A percentile compares a stretch with the other conserved stretches of the same genome.
Evolutionary conservation across 2,329 filamentous ascomycete species (phyloP).

Genomic region (Lomentospora prolificans): DNA sequence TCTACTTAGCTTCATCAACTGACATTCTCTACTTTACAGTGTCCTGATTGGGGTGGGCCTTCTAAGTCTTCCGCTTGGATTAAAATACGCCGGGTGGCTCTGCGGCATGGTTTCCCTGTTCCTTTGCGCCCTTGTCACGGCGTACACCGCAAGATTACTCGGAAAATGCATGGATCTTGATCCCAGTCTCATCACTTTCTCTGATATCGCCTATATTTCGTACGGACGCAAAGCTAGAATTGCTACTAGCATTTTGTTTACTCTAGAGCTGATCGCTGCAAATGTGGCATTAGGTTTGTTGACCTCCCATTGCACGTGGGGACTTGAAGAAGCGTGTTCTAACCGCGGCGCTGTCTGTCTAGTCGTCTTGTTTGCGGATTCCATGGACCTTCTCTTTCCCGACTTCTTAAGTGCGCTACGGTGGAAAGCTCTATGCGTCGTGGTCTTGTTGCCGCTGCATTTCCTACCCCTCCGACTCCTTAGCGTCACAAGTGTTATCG

Average conservation of each 20-base stretch:
- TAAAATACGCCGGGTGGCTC: conserved; percentile 83
- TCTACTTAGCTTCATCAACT: conserved; percentile 6
- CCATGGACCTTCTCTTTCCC: conserved; percentile 68
- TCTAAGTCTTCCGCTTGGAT: conserved; percentile 75
- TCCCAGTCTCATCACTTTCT: conserved; percentile 80
- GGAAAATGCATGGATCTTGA: conserved; percentile 85
- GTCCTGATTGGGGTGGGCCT: conserved; percentile 85
- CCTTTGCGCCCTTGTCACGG: conserved; percentile 65
- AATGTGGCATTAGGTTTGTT: conserved; percentile 61
- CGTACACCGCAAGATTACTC: conserved; percentile 76
- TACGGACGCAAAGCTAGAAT: conserved; percentile 77
- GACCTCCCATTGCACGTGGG: background rate
- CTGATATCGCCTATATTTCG: conserved; percentile 83
- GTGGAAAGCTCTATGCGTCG: conserved; percentile 80
- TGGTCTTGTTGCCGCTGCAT: conserved; percentile 70
- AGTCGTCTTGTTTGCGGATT: conserved; percentile 89
- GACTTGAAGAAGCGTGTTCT: background rate
- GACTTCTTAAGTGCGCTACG: conserved; percentile 51
- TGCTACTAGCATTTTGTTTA: conserved; percentile 77
- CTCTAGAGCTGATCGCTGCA: conserved; percentile 74
- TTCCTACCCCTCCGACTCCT: conserved; percentile 76
- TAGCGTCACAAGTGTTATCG: conserved; percentile 84
- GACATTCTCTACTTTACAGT: conserved; percentile 19
- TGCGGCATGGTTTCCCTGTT: conserved; percentile 67
- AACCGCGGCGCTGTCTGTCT: background rate